Percentiles rank a stretch among this genome's conserved stretches.
These are phyloP conservation scores for Pisolithus thermaeus DNA, from an alignment of 1,284 basidiomycete genomes.

Conservation along the genomic window DNA sequence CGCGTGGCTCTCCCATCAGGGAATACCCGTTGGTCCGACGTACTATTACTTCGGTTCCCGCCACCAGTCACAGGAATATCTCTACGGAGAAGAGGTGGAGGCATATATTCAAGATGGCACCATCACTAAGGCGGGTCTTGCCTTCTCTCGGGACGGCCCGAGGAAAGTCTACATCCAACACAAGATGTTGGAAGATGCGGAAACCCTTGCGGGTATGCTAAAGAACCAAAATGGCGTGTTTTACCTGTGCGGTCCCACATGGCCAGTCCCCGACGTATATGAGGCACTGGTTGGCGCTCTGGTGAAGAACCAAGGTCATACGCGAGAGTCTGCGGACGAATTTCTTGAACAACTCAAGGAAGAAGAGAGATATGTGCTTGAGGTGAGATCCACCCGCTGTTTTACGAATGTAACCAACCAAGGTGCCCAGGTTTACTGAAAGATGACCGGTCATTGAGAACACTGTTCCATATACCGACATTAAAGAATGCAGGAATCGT, in stretches of 20 bases:
- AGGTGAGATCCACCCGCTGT: slow-evolving; percentile 48
- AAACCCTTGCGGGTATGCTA: slow-evolving; percentile 71
- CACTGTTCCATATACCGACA: too few species aligned
- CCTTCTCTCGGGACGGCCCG: slow-evolving; percentile 92
- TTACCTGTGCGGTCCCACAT: slow-evolving; percentile 96
- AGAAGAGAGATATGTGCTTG: slow-evolving; percentile 95
- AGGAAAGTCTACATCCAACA: slow-evolving; percentile 98
- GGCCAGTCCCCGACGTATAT: slow-evolving; percentile 97
- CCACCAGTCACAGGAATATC: slow-evolving; percentile 90
- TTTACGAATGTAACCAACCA: too few species aligned
- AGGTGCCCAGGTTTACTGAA: slow-evolving; percentile 24
- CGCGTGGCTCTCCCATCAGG: slow-evolving; percentile 74
- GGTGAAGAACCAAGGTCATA: slow-evolving; percentile 64
- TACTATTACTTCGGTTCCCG: slow-evolving; percentile 99
- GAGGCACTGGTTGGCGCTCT: slow-evolving; percentile 85
- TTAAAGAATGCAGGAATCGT: too few species aligned
- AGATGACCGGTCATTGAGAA: neutral
- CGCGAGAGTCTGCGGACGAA: slow-evolving; percentile 66
- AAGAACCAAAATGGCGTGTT: slow-evolving; percentile 75
- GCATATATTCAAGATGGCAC: slow-evolving; percentile 78
- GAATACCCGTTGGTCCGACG: slow-evolving; percentile 80
- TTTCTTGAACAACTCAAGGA: slow-evolving; percentile 93
- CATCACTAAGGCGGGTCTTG: slow-evolving; percentile 86
- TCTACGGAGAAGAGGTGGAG: slow-evolving; percentile 92
- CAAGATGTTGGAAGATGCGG: slow-evolving; percentile 91